Evolutionary conservation across 2,329 filamentous ascomycete species (phyloP), one percentile per base, ranked within the genome.

Genomic region (Talaromyces sp.): DNA sequence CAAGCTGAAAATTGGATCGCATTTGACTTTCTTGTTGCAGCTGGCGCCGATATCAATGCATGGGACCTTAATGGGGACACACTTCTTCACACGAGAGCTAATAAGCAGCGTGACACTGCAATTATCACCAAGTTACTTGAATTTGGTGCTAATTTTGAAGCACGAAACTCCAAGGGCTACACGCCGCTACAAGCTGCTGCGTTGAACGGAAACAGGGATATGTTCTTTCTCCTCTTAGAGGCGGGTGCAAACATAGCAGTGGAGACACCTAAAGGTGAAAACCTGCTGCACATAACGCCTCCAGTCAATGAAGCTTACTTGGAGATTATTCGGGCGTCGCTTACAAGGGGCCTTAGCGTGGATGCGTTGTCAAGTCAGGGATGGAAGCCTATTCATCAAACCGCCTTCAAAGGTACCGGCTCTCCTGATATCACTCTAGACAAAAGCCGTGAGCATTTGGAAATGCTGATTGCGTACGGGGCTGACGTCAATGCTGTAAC

Each of bases 171-270:
- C 1, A 70, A 73, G 54, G 74, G 74, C 8, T 71, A 71, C 13
- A 75, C 73, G 0, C 69, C 74, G 0, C 62, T 76, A 3, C 74
- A 76, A 35, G 74, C 65, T 33, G 73, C 74, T 5, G 73, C 73
- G 0, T 60, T 68, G 3, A 50, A 35, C 6, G 73, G 72, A 1
- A 76, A 76, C 63, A 72, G 69, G 33, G n/a, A 27, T 0, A 73
- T 73, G 70, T 74, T 75, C 45, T 31, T 66, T 0, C 70, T 66
- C 2, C 56, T 76, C 1, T 24, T 74, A 0, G 66, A 69, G 0
- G 27, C 62, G 3, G 73, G 73, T 0, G 74, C 73, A 4, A 73
- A 71, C 1, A 60, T 64, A 14, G 13, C 56, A 35, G 63, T 74
- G 1, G 45, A 73, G 19, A 75, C 73, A 1, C 66, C 73, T 0